A percentile compares a stretch with the other conserved stretches of the same genome.
These are phyloP conservation scores for Laetiporus sulphureus DNA, from an alignment of 1,284 basidiomycete species.

Conservation along the genomic window DNA sequence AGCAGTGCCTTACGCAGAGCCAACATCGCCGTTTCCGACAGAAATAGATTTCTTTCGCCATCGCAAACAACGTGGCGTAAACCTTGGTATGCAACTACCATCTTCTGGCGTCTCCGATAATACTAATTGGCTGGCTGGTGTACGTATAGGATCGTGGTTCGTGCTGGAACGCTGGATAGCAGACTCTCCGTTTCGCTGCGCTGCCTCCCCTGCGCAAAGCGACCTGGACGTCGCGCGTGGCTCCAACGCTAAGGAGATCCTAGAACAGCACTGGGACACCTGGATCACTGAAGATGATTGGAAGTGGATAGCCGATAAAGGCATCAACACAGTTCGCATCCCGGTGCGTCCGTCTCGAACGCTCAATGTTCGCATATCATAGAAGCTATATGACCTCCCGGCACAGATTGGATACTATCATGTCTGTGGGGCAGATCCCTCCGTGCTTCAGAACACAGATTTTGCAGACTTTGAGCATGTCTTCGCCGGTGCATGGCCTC, in stretches of 20 bases:
- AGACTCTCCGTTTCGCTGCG: slow-evolving; percentile 46
- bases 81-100: slow-evolving; percentile 48
- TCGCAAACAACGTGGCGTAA: slow-evolving; percentile 77
- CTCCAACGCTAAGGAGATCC: slow-evolving; percentile 45
- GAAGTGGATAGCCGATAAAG: slow-evolving; percentile 65
- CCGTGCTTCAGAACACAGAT: slow-evolving; percentile 67
- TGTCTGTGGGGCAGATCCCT: slow-evolving; percentile 52
- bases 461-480: slow-evolving; percentile 54
- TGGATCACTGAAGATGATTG: slow-evolving; percentile 73
- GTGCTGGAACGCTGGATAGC: slow-evolving; percentile 74
- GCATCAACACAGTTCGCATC: slow-evolving; percentile 80
- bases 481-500: slow-evolving; percentile 69
- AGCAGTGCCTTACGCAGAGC: neutral
- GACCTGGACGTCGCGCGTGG: slow-evolving; percentile 75
- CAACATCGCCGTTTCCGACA: slow-evolving; percentile 15
- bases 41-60: slow-evolving; percentile 48
- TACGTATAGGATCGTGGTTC: slow-evolving; percentile 61
- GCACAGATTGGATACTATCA: slow-evolving; percentile 76
- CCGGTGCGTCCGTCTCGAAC: slow-evolving; percentile 45
- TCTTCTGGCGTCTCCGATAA: neutral
- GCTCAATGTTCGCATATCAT: too few species aligned
- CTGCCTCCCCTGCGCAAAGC: slow-evolving; percentile 53
- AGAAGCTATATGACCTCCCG: neutral
- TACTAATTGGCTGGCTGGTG: slow-evolving; percentile 1
- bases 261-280: slow-evolving; percentile 79